A percentile compares a stretch with the other conserved stretches of the same genome.
phyloP scores from a whole-genome alignment of 768 basidiomycete species.

The Lyophyllum semitale region DNA sequence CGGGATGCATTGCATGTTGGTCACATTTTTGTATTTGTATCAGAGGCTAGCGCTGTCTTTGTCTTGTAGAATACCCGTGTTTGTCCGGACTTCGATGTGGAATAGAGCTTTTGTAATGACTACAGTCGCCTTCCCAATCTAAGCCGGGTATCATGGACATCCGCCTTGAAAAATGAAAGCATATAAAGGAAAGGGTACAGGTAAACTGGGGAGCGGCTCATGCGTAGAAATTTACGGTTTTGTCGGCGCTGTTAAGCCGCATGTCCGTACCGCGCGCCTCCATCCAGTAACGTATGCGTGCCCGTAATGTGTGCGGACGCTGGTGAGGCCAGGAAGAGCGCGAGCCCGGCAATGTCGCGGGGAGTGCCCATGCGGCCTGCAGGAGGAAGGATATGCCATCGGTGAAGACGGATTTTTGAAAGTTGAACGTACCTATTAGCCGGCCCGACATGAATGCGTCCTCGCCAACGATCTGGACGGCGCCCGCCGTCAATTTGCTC shows the following conservation, averaged over 20 bases:
- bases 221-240: conserved; percentile 32
- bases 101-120: neutral
- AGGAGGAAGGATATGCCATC: neutral
- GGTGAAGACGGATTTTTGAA: neutral
- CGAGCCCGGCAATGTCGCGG: conserved; percentile 71
- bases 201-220: no score
- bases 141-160: neutral
- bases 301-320: conserved; percentile 78
- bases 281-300: conserved; percentile 71
- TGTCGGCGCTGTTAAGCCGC: conserved; percentile 28
- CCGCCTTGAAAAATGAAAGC: neutral
- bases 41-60: no score
- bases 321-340: conserved; percentile 68
- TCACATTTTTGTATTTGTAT: neutral
- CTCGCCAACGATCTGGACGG: conserved; percentile 56
- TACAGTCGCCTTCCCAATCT: no score
- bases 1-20: neutral
- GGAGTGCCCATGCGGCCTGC: conserved; percentile 67
- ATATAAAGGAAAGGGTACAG: neutral
- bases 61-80: no score
- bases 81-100: no score
- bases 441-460: conserved; percentile 53
- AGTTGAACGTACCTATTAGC: conserved; percentile 55
- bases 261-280: conserved; percentile 47
- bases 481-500: conserved; percentile 83